Percentiles rank a stretch among this genome's conserved stretches.
These are phyloP conservation scores for Populus hybrid DNA, from an alignment of 441 rosid genomes.

Conservation along the genomic window DNA sequence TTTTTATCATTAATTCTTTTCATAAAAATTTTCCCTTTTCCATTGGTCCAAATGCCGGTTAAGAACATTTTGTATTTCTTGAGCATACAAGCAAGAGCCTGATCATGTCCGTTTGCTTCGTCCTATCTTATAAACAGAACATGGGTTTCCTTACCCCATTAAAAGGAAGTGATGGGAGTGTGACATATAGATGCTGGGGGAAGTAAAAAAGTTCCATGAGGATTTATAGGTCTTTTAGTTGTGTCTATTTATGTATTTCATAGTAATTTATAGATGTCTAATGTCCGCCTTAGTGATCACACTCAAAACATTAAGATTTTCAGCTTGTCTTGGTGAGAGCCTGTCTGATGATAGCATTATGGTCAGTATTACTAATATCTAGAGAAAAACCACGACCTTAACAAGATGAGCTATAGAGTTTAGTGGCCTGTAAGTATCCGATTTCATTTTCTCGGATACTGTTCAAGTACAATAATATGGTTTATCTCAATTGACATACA, in stretches of 20 bases:
- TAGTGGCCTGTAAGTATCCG: not conserved
- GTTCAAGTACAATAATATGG: not conserved
- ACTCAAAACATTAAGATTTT: not conserved
- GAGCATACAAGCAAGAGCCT: too few species aligned
- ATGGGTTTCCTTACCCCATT: not conserved
- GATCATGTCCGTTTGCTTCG: not conserved
- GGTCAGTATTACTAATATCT: not conserved
- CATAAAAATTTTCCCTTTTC: not conserved
- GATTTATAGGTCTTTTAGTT: not conserved
- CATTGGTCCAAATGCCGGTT: not conserved
- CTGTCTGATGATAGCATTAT: not conserved
- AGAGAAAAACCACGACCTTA: not conserved
- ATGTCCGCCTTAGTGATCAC: too few species aligned
- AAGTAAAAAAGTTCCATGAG: not conserved
- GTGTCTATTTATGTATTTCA: not conserved
- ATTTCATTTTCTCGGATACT: not conserved
- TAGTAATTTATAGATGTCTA: not conserved
- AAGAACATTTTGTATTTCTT: not conserved
- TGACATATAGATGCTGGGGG: not conserved
- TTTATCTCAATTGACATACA: conserved; percentile 20
- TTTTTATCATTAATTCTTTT: not conserved
- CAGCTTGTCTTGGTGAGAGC: not conserved
- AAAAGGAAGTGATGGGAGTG: not conserved
- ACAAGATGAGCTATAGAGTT: not conserved
- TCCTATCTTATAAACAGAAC: not conserved